Conservation (phyloP, 352 stramenopile species). For the Phytophthora foliorum region DNA sequence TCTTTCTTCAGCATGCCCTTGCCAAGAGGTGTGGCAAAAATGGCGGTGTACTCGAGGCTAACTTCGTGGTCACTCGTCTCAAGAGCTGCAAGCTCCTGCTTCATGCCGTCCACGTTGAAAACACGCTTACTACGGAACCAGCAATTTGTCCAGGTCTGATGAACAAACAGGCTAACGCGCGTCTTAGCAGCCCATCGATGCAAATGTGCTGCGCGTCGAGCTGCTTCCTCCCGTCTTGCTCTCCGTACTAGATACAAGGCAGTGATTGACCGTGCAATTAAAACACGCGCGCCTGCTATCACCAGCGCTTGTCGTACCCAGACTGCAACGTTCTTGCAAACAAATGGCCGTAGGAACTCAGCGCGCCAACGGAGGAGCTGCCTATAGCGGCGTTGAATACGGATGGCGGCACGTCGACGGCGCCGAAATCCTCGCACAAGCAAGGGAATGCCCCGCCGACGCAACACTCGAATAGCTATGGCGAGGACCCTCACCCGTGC, state of each 20-base stretch:
- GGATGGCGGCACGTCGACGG: constrained; percentile 33
- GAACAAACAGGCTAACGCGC: constrained; percentile 52
- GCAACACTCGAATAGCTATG: constrained; percentile 44
- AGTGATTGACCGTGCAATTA: constrained; percentile 27
- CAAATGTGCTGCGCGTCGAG: constrained; percentile 30
- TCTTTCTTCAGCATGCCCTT: constrained; percentile 49
- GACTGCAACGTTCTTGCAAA: constrained; percentile 14
- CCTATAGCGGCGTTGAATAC: constrained; percentile 45
- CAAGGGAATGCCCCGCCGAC: constrained; percentile 35
- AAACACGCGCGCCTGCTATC: constrained; percentile 10
- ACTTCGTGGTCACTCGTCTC: constrained; percentile 35
- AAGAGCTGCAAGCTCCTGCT: constrained; percentile 34
- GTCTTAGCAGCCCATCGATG: constrained; percentile 55
- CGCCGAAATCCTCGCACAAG: constrained; percentile 39
- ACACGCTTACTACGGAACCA: constrained; percentile 49
- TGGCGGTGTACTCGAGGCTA: constrained; percentile 34
- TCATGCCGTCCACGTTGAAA: constrained; percentile 38
- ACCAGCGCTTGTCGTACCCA: constrained; percentile 21
- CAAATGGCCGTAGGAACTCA: constrained; percentile 26
- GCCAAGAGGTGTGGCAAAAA: constrained; percentile 47
- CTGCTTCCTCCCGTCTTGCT: constrained; percentile 9
- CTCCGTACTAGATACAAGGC: constrained; percentile 24
- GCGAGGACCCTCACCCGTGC: constrained; percentile 30
- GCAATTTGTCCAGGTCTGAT: constrained; percentile 41
- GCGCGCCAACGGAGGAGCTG: constrained; percentile 30